phyloP scores from a whole-genome alignment of 2,329 filamentous ascomycete species.

The Verticillium tricorpus region DNA sequence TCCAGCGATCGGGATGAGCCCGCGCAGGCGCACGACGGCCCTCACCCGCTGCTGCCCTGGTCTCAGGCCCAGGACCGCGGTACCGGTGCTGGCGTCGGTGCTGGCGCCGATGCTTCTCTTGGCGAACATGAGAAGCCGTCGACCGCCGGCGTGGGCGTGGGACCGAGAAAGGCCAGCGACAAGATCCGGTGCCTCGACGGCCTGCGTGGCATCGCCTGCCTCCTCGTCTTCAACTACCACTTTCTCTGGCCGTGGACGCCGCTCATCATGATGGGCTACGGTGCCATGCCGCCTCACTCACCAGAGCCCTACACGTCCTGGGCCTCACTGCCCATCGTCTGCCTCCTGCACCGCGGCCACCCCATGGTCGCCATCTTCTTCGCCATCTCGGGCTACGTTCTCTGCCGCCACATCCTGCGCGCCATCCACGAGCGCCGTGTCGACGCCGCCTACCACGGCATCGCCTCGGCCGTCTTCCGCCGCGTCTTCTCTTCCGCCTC shows the following conservation, averaged over 20 bases:
- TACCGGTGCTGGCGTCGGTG: background rate
- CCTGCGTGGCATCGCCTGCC: slow-evolving; percentile 34
- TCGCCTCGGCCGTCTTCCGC: slow-evolving; percentile 31
- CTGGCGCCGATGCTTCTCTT: slow-evolving; percentile 8
- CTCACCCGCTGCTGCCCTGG: background rate
- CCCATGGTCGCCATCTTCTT: slow-evolving; percentile 40
- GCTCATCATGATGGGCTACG: slow-evolving; percentile 33
- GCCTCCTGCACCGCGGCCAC: slow-evolving; percentile 32
- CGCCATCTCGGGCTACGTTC: slow-evolving; percentile 37
- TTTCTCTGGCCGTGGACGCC: slow-evolving; percentile 36
- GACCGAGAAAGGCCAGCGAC: slow-evolving; percentile 16
- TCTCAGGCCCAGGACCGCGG: slow-evolving; percentile 2
- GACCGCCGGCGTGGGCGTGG: background rate
- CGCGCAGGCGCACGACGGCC: slow-evolving; percentile 6
- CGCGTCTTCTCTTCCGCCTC: slow-evolving; percentile 33
- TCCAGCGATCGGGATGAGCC: slow-evolving; percentile 7
- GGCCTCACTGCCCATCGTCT: slow-evolving; percentile 32
- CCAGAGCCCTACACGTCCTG: slow-evolving; percentile 27
- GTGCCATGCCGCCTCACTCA: slow-evolving; percentile 28
- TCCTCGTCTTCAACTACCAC: slow-evolving; percentile 38
- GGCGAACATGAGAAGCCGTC: background rate
- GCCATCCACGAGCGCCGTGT: slow-evolving; percentile 29
- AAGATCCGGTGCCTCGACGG: slow-evolving; percentile 36
- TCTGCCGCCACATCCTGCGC: slow-evolving; percentile 32
- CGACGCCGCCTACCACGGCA: slow-evolving; percentile 28